Evolutionary conservation across 768 basidiomycete species (phyloP), one percentile per base, ranked within the genome.

Genomic region (Rhizopogon roseolus): DNA sequence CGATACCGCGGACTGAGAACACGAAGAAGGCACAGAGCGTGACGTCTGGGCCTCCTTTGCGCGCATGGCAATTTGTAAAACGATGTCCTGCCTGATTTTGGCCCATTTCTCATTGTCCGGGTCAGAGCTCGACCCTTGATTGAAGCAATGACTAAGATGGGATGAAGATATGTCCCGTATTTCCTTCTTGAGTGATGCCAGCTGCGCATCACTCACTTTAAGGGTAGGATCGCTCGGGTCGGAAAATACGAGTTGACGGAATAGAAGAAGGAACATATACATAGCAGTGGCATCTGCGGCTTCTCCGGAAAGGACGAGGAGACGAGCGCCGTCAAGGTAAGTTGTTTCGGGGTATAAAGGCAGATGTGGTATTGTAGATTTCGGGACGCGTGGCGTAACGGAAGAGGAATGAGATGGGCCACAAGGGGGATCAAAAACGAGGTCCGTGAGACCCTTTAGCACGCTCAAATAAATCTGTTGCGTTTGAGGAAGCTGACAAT

Each of bases 191-290:
- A 93, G 70, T 58, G 73, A 73, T 56, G 78, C 64, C 56, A 91
- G 67, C 39, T 84, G 81, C 37, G 68, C 70, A 41, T 80, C 80
- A 59, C 76, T 79, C 50, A 80, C 67, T 64, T 72, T 74, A 49
- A 73, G 64, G 14, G 71, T 55, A 29, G 70, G 60, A 51, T 71
- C 68, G 49, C 66, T 64, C 32, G 72, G 63, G 38, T 75, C 74
- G 51, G 82, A 80, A 60, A 78, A 77, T 39, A 82, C 70, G 59
- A 93, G 80, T 64, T 92, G 87, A 40, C 90, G 83, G 66, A 84
- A 92, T 19, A 93, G 81, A 62, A 93, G 74, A 36, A 91, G 74
- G 60, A 92, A 82, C 82, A 93, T 86, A 71, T 87, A 90, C 49
- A 91, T 70, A 42, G 85, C 81, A 17, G 82, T 81, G 41, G 86